A percentile compares a stretch with the other conserved stretches of the same genome.
These are phyloP conservation scores for Agrocybe pediades DNA, from an alignment of 768 basidiomycete genomes.

Conservation along the genomic window DNA sequence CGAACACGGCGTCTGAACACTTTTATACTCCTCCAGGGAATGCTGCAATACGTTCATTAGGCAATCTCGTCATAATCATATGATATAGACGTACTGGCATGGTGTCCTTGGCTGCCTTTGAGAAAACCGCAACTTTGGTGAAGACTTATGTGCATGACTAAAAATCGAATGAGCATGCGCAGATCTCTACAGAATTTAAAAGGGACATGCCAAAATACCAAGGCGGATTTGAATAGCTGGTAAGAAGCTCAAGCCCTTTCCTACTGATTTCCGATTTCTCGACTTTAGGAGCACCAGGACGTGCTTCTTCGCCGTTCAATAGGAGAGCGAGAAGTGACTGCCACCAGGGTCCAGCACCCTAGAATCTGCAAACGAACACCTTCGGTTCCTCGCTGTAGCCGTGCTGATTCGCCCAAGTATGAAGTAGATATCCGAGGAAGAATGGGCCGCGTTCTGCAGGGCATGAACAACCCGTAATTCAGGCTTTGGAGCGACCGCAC, in stretches of 20 bases:
- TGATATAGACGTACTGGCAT: slow-evolving; percentile 35
- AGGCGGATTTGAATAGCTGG: slow-evolving; percentile 82
- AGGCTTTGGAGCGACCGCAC: slow-evolving; percentile 45
- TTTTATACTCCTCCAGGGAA: slow-evolving; percentile 55
- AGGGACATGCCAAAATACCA: slow-evolving; percentile 76
- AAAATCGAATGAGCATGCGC: neutral
- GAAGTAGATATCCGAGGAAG: slow-evolving; percentile 79
- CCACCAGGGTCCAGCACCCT: slow-evolving; percentile 72
- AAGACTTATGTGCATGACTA: slow-evolving; percentile 81
- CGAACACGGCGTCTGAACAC: slow-evolving; percentile 60
- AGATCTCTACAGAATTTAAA: neutral
- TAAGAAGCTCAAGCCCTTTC: slow-evolving; percentile 87
- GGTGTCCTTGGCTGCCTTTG: slow-evolving; percentile 57
- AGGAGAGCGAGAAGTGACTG: slow-evolving; percentile 58
- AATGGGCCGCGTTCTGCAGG: slow-evolving; percentile 54
- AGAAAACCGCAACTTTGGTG: slow-evolving; percentile 52
- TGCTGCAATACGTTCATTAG: slow-evolving; percentile 40
- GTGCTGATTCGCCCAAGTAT: slow-evolving; percentile 89
- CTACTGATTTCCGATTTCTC: slow-evolving; percentile 59
- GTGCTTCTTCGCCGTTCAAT: slow-evolving; percentile 66
- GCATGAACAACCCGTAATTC: slow-evolving; percentile 57
- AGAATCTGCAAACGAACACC: slow-evolving; percentile 70
- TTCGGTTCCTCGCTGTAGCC: slow-evolving; percentile 66
- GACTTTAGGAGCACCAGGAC: slow-evolving; percentile 25
- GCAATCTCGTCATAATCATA: neutral